Evolutionary conservation across 306 rosid species (phyloP).

Genomic region (Cicer bijugum): DNA sequence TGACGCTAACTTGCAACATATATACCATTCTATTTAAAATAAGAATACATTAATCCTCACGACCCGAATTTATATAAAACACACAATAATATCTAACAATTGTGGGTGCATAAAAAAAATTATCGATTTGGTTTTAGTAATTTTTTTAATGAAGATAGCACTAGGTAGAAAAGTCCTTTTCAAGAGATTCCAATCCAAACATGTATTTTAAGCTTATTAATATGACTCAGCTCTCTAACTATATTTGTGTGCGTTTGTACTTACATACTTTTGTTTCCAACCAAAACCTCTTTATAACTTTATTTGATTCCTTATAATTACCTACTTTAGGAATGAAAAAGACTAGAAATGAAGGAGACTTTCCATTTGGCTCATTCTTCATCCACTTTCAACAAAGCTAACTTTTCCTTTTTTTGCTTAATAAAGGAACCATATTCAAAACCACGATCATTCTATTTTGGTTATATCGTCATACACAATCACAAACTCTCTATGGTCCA

Average conservation of each 20-base stretch:
- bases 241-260: conserved; percentile 38
- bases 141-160: background rate
- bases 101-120: background rate
- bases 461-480: conserved; percentile 16
- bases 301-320: conserved; percentile 46
- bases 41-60: no score
- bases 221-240: conserved; percentile 29
- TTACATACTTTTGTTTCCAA: conserved; percentile 39
- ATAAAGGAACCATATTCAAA: conserved; percentile 36
- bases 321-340: conserved; percentile 43
- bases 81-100: conserved; percentile 3
- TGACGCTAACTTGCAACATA: conserved; percentile 4
- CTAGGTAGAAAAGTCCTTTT: conserved; percentile 5
- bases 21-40: no score
- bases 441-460: conserved; percentile 34
- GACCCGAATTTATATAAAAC: background rate
- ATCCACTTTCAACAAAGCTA: conserved; percentile 42
- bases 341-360: conserved; percentile 29
- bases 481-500: conserved; percentile 36
- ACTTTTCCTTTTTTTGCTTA: conserved; percentile 23
- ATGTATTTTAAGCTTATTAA: conserved; percentile 31
- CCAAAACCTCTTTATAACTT: conserved; percentile 15
- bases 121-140: background rate
- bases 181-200: conserved; percentile 37
- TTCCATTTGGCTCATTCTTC: conserved; percentile 29